Percentiles rank a stretch among this genome's conserved stretches.
These are phyloP conservation scores for Crithidia bombi DNA, from an alignment of 208 protist genomes.

Conservation along the genomic window DNA sequence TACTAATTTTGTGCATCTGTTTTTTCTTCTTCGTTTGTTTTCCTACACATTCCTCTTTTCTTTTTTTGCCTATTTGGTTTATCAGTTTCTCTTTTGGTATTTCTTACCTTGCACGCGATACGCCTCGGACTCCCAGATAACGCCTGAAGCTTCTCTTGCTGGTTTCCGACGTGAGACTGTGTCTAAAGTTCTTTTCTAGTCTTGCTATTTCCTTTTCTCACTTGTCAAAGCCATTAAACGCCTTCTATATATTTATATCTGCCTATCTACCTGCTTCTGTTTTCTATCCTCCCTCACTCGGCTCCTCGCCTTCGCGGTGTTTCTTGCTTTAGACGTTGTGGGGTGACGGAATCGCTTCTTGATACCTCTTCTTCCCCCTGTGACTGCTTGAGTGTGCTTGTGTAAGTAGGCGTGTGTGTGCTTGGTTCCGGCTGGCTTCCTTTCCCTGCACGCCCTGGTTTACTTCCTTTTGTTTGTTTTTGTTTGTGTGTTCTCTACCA, in stretches of 20 bases:
- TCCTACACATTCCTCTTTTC: too few relatives aligned
- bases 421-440: background rate
- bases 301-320: too few relatives aligned
- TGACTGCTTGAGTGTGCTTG: background rate
- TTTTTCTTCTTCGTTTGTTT: constrained; percentile 4
- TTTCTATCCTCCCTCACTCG: too few relatives aligned
- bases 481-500: background rate
- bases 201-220: constrained; percentile 5
- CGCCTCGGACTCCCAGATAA: background rate
- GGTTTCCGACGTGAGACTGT: too few relatives aligned
- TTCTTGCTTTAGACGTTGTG: background rate
- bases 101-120: constrained; percentile 6
- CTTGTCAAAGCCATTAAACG: constrained; percentile 4
- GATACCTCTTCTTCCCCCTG: constrained; percentile 21
- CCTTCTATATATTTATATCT: constrained; percentile 13
- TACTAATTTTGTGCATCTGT: background rate
- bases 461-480: background rate
- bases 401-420: background rate
- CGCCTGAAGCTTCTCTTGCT: background rate
- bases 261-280: constrained; percentile 15
- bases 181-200: background rate
- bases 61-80: too few relatives aligned
- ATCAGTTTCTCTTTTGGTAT: background rate
- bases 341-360: background rate
- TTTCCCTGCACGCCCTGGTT: too few relatives aligned